Base-by-base conservation (phyloP, 108 stramenopile species). In the Cyclotella cryptica region DNA sequence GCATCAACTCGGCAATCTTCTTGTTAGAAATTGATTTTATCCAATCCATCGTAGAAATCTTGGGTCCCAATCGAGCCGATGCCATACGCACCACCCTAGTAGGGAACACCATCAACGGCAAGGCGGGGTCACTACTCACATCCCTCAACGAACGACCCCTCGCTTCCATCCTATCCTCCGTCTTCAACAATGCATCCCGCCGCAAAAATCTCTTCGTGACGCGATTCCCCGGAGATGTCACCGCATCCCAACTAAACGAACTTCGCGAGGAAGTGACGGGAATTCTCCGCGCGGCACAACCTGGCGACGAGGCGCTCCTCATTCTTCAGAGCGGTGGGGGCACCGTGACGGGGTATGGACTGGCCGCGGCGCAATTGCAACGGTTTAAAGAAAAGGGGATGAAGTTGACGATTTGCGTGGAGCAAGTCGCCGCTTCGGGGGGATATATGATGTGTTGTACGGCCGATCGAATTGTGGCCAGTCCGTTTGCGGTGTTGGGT, bases 201-300 rank as follows among this genome's bases (percentile, higher is more conserved):
- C 63, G 82, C 30, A 84, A 84, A 51, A 72, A 79, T n/a, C 74
- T 94, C 0, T 98, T 80, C 67, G 93, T 98, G 0, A 84, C 91
- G 19, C 63, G 85, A 10, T 98, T 98, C 68, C 87, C 91, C 10
- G 97, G 97, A 26, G 97, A 98, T 75, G 86, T 90, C 2, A 64
- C 81, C 22, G 97, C 97, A 11, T 89, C 92, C 11, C 95, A 96
- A 79, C 82, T 96, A 18, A 73, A 84, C 24, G 72, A 86, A 7
- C 84, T 98, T 9, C 85, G 98, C 12, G 96, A 97, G 66, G 98
- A 97, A 72, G 95, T 98, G 17, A 97, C 96, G 0, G 96, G 92
- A 24, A 86, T 98, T 30, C 69, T 90, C 15, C 86, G 93, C 3
- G 83, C 79, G 26, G 85, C 92, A n/a, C 79, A 90, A 58, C 89